These are phyloP conservation scores for Cercospora zeae-maydis DNA, from an alignment of 2,329 filamentous ascomycete species.

Conservation along the genomic window DNA sequence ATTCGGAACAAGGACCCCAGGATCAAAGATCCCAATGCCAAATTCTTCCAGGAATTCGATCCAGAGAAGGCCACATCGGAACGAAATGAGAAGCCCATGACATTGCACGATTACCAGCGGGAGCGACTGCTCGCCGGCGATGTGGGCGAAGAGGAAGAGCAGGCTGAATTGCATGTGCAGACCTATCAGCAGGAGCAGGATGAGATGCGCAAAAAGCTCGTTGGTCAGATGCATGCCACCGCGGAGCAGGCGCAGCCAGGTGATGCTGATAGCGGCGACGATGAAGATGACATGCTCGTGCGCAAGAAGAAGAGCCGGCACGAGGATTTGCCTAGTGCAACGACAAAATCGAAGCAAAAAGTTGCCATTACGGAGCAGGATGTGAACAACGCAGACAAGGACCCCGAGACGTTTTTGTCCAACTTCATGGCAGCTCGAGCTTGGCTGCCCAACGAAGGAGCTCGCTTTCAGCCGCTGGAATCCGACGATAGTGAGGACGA, in stretches of 20 bases:
- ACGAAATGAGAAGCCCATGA: slow-evolving; percentile 75
- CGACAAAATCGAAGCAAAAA: slow-evolving; percentile 31
- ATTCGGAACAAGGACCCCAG: slow-evolving; percentile 87
- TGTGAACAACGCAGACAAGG: slow-evolving; percentile 72
- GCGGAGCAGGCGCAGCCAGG: slow-evolving; percentile 38
- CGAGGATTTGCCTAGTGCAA: slow-evolving; percentile 23
- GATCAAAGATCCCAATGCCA: slow-evolving; percentile 76
- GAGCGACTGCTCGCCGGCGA: slow-evolving; percentile 78
- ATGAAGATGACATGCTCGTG: slow-evolving; percentile 69
- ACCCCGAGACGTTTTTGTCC: slow-evolving; percentile 88
- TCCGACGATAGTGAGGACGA: slow-evolving; percentile 83
- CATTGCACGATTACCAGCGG: slow-evolving; percentile 84
- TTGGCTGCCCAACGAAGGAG: slow-evolving; percentile 69
- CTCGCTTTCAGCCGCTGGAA: slow-evolving; percentile 76
- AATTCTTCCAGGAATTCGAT: slow-evolving; percentile 70
- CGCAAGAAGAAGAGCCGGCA: slow-evolving; percentile 57
- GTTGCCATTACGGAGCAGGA: slow-evolving; percentile 55
- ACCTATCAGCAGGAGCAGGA: slow-evolving; percentile 90
- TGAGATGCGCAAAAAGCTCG: slow-evolving; percentile 70
- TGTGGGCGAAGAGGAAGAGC: slow-evolving; percentile 57
- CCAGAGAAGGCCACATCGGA: slow-evolving; percentile 45
- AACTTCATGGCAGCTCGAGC: slow-evolving; percentile 92
- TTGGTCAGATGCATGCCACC: slow-evolving; percentile 74
- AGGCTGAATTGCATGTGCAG: slow-evolving; percentile 49
- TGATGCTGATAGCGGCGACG: slow-evolving; percentile 53